These are phyloP conservation scores for Thamnidium elegans DNA, from an alignment of 192 early-diverging fungal genomes.

Conservation along the genomic window DNA sequence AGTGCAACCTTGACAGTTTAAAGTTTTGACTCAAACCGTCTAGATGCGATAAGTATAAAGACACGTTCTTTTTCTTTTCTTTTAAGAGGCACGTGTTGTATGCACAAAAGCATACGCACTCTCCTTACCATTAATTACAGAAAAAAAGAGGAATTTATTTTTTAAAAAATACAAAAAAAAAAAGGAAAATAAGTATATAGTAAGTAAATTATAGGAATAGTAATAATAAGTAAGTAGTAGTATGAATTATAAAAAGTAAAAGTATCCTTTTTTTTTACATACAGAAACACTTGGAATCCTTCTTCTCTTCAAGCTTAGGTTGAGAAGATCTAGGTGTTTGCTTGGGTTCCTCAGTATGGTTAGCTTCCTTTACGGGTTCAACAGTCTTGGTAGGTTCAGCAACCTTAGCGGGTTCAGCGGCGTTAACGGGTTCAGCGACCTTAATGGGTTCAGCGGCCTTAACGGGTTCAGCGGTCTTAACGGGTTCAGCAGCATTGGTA, in stretches of 20 bases:
- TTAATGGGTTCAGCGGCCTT: neutral
- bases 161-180: neutral
- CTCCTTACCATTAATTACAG: too few species aligned
- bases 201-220: too few species aligned
- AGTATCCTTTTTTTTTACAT: conserved; percentile 1
- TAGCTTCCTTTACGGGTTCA: neutral
- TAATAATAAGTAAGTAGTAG: neutral
- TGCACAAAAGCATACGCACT: too few species aligned
- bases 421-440: neutral
- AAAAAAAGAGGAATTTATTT: neutral
- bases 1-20: too few species aligned
- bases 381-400: neutral
- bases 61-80: too few species aligned
- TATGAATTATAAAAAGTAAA: neutral
- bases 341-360: neutral
- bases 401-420: neutral
- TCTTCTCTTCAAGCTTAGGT: neutral
- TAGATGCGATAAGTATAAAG: too few species aligned
- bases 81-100: too few species aligned
- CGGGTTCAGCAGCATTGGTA: neutral
- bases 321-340: neutral
- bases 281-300: conserved; percentile 12
- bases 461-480: neutral
- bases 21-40: too few species aligned
- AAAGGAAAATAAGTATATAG: too few species aligned